A percentile compares a stretch with the other conserved stretches of the same genome.
Evolutionary conservation across 2,329 filamentous ascomycete species (phyloP).

Genomic region (Orbilia ellipsospora): DNA sequence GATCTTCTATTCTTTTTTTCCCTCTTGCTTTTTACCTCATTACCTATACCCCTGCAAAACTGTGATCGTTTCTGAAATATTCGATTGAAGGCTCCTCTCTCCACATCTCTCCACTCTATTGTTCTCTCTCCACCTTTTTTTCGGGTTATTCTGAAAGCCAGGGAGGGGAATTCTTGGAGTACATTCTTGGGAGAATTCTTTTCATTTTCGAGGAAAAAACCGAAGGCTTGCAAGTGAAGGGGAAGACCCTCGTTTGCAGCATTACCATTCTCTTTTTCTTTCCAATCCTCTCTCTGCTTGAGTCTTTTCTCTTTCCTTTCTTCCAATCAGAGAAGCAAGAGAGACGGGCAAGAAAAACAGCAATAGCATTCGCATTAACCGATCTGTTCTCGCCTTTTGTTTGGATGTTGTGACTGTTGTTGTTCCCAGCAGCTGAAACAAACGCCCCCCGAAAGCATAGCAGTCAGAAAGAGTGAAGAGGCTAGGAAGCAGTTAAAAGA

Average conservation of each 20-base stretch:
- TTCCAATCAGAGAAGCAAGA: slow-evolving; percentile 20
- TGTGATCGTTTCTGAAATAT: slow-evolving; percentile 3
- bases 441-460: slow-evolving; percentile 21
- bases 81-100: slow-evolving; percentile 10
- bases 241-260: slow-evolving; percentile 29
- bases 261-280: slow-evolving; percentile 1
- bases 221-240: slow-evolving; percentile 6
- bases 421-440: slow-evolving; percentile 41
- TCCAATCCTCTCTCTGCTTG: not conserved
- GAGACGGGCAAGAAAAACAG: not conserved
- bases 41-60: slow-evolving; percentile 17
- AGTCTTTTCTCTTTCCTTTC: slow-evolving; percentile 16
- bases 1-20: not conserved
- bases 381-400: slow-evolving; percentile 20
- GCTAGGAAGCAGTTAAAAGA: no score
- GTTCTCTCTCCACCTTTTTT: not conserved
- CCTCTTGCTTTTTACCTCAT: not conserved
- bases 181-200: slow-evolving; percentile 45
- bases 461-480: not conserved
- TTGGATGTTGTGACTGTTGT: slow-evolving; percentile 48
- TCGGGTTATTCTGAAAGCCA: slow-evolving; percentile 21
- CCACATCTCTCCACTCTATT: slow-evolving; percentile 8
- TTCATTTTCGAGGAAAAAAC: slow-evolving; percentile 11
- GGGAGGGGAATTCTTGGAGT: slow-evolving; percentile 35
- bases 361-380: not conserved